Evolutionary conservation across 106 monocot species (phyloP), one percentile per base, ranked within the genome.

Genomic region (Acorus calamus): DNA sequence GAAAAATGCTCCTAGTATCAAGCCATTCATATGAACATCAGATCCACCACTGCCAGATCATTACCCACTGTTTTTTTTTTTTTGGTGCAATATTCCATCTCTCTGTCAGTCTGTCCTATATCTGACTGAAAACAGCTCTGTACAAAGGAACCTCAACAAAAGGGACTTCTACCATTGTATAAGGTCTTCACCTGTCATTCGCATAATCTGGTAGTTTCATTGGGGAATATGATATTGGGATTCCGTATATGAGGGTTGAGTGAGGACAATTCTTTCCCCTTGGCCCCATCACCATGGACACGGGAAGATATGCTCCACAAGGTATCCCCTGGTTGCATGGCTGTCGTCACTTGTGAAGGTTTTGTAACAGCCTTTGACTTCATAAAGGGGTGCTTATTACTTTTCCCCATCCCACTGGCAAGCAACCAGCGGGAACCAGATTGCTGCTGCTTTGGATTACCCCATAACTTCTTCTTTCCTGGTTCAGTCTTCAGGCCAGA

Each of bases 241-340:
- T 88, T 98, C 56, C 98, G 70, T 46, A 55, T 81, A 56, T 92
- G 92, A 67, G 83, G 72, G 41, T 87, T 84, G 4, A 64, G 62
- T 44, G 68, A 63, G 2, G 83, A 64, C 61, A 74, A 56, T 45
- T 84, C 87, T 44, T 81, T 84, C 87, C 84, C 84, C 51, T 79
- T 85, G 46, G 69, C 47, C 2, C 81, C 84, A 14, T 46, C 70
- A 11, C 88, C 83, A 67, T 77, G 77, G 66, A 85, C 57, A 11
- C 74, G 78, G 11, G 92, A 83, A 62, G 92, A 88, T 73, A 98
- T 85, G 77, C 98, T 98, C 98, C 92, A 98, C 50, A 98, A 88
- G 8, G 78, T 75, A n/a, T 92, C 92, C 51, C 83, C 83, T n/a
- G 85, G 76, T 58, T 74, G 78, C 68, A 58, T 76, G 52, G 60